Evolutionary conservation across 1,284 basidiomycete genomes (phyloP).

Genomic region (Apiotrichum domesticum): DNA sequence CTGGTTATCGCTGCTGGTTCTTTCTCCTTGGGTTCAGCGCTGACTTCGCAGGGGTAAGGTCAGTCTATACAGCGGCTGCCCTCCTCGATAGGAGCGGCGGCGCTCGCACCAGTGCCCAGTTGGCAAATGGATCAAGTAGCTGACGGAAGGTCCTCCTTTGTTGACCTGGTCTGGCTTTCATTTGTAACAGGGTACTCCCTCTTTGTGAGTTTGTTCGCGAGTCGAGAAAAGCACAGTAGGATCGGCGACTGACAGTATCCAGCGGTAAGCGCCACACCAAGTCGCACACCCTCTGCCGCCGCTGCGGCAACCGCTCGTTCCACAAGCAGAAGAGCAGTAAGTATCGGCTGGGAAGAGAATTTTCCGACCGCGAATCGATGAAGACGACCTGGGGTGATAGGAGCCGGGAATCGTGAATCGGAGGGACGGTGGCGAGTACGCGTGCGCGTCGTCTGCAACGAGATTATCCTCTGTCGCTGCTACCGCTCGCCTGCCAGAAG

Average conservation of each 20-base stretch:
- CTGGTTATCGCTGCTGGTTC: no score
- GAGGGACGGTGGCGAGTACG: no score
- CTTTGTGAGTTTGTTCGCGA: constrained; percentile 56
- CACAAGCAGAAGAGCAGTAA: constrained; percentile 95
- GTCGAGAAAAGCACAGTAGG: no score
- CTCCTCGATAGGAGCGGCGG: not conserved
- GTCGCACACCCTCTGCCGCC: constrained; percentile 93
- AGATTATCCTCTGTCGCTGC: no score
- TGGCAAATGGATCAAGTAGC: constrained; percentile 10
- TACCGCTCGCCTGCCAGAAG: no score
- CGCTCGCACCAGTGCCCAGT: not conserved
- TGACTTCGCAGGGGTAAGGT: constrained; percentile 15
- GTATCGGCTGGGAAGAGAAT: constrained; percentile 33
- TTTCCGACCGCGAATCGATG: no score
- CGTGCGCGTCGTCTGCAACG: no score
- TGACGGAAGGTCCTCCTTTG: constrained; percentile 44
- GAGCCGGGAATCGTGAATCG: no score
- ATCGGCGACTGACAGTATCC: not conserved
- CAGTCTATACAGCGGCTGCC: constrained; percentile 5
- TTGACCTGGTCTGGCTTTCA: constrained; percentile 60
- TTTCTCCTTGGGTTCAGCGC: not conserved
- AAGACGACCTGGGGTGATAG: no score
- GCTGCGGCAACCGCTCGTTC: constrained; percentile 87
- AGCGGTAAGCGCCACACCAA: constrained; percentile 95
- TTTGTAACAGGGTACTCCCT: constrained; percentile 68